Evolutionary conservation across 495 filamentous ascomycete genomes (phyloP).

Genomic region (Podospora pseudoanserina): DNA sequence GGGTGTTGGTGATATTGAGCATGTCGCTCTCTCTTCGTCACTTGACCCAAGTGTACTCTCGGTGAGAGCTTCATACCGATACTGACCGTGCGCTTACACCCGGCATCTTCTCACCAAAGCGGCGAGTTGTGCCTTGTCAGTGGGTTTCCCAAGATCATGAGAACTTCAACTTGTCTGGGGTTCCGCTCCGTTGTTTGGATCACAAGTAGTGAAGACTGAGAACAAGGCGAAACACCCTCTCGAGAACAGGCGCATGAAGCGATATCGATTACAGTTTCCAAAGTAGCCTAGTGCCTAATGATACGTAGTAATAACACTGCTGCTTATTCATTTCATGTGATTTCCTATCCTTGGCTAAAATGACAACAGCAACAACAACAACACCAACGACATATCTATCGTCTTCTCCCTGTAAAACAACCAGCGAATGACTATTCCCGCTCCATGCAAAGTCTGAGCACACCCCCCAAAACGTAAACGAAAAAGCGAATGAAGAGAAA

Average conservation of each 20-base stretch:
- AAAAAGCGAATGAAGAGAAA: conserved; percentile 3
- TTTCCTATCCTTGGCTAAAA: neutral
- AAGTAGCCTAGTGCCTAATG: neutral
- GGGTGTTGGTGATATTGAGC: neutral
- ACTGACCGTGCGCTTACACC: neutral
- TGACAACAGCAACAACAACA: neutral
- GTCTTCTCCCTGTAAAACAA: neutral
- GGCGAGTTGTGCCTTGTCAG: neutral
- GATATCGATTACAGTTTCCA: neutral
- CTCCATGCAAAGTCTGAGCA: neutral
- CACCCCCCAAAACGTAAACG: neutral
- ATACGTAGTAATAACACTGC: neutral
- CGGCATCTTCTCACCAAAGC: neutral
- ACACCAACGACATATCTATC: neutral
- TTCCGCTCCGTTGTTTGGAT: neutral
- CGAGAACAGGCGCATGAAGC: neutral
- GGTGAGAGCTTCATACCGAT: neutral
- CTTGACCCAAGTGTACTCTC: neutral
- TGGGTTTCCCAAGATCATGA: neutral
- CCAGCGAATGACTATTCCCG: neutral
- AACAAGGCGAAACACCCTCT: neutral
- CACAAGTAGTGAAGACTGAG: neutral
- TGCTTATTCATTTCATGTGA: neutral
- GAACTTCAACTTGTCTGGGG: neutral
- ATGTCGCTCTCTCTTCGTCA: neutral